Conservation (phyloP, 2,329 filamentous ascomycete species). For the Tolypocladium sp. region DNA sequence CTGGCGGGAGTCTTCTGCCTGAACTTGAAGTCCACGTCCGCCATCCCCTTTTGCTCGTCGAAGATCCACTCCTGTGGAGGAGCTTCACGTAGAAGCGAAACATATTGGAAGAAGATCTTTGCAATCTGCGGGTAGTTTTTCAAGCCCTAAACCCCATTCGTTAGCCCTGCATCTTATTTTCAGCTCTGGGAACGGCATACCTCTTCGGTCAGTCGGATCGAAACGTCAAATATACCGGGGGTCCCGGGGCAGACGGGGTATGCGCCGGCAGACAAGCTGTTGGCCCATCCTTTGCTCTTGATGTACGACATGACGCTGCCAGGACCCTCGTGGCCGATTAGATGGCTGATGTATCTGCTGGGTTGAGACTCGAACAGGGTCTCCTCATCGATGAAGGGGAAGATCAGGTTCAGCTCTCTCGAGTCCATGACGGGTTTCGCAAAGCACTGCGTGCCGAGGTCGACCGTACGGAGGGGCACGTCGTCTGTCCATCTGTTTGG, state of each 20-base stretch:
- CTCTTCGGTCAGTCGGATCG: slow-evolving; percentile 74
- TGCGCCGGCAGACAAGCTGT: slow-evolving; percentile 68
- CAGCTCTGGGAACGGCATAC: slow-evolving; percentile 27
- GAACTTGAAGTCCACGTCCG: slow-evolving; percentile 91
- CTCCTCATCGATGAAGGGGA: slow-evolving; percentile 81
- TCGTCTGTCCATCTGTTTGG: slow-evolving; percentile 46
- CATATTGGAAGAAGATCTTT: slow-evolving; percentile 83
- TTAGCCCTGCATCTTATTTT: background rate
- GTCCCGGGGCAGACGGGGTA: slow-evolving; percentile 68
- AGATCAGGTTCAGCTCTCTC: slow-evolving; percentile 68
- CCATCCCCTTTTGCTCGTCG: slow-evolving; percentile 80
- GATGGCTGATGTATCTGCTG: slow-evolving; percentile 75
- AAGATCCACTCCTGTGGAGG: slow-evolving; percentile 89
- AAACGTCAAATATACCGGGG: slow-evolving; percentile 70
- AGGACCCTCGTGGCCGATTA: slow-evolving; percentile 87
- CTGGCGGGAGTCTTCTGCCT: slow-evolving; percentile 86
- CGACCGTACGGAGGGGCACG: slow-evolving; percentile 37
- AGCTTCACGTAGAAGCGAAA: slow-evolving; percentile 72
- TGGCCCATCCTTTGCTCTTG: slow-evolving; percentile 86
- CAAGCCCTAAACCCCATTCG: slow-evolving; percentile 39
- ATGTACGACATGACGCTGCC: slow-evolving; percentile 86
- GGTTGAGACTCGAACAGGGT: slow-evolving; percentile 70
- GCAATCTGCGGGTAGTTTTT: slow-evolving; percentile 74
- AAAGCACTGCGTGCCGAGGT: slow-evolving; percentile 62
- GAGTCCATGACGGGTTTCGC: slow-evolving; percentile 89